Percentiles rank a stretch among this genome's conserved stretches.
Evolutionary conservation across 352 stramenopile genomes (phyloP).

Genomic region (Phytophthora litchii): DNA sequence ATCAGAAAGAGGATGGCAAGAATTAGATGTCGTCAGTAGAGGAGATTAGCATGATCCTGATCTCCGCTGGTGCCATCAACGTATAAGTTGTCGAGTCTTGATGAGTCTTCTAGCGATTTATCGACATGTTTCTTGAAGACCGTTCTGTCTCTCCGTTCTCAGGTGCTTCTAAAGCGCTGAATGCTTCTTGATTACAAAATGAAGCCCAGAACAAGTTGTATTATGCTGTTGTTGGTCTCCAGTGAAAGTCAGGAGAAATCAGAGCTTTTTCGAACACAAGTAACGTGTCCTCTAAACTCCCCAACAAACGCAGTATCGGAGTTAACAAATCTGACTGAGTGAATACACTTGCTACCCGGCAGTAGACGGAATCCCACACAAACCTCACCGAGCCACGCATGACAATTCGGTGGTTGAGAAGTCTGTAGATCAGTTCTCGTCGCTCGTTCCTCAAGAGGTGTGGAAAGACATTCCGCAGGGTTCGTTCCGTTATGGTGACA

Average conservation of each 20-base stretch:
- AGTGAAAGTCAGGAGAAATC: constrained; percentile 5
- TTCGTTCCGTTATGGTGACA: constrained; percentile 13
- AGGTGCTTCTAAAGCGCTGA: too few relatives aligned
- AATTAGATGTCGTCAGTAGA: too few relatives aligned
- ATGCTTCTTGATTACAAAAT: too few relatives aligned
- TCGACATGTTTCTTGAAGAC: too few relatives aligned
- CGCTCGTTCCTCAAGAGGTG: neutral
- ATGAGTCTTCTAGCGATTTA: too few relatives aligned
- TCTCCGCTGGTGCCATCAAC: too few relatives aligned
- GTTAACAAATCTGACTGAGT: constrained; percentile 13
- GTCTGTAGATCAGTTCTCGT: neutral
- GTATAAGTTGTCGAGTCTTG: too few relatives aligned
- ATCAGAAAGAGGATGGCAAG: too few relatives aligned
- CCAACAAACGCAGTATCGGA: constrained; percentile 6
- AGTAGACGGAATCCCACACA: constrained; percentile 5
- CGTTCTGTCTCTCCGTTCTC: too few relatives aligned
- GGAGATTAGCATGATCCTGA: too few relatives aligned
- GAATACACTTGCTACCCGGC: neutral
- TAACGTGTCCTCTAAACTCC: constrained; percentile 8
- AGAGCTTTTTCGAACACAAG: constrained; percentile 5
- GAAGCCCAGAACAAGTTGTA: too few relatives aligned
- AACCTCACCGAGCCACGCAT: constrained; percentile 7
- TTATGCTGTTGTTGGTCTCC: neutral
- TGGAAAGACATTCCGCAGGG: constrained; percentile 11
- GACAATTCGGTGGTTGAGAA: constrained; percentile 7